Conservation (phyloP, 2,329 filamentous ascomycete species). For the Ophiosphaerella narmari region DNA sequence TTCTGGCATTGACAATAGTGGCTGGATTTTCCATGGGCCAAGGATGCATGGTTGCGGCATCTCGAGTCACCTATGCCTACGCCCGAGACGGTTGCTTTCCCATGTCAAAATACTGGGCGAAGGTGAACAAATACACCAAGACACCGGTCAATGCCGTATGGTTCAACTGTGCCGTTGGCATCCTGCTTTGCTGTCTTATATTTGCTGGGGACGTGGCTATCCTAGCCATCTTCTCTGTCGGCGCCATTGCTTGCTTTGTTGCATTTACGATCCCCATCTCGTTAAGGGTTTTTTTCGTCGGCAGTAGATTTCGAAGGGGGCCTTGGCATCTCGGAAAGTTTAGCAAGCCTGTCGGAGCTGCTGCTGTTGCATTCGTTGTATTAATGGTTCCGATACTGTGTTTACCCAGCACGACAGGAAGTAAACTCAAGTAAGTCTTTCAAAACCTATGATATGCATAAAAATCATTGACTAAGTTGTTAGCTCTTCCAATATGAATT, state of each 20-base stretch:
- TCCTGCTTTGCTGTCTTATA: slow-evolving; percentile 65
- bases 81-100: slow-evolving; percentile 74
- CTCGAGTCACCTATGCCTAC: slow-evolving; percentile 73
- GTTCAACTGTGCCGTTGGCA: slow-evolving; percentile 66
- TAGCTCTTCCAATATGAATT: slow-evolving; percentile 65
- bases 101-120: slow-evolving; percentile 61
- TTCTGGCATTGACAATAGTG: slow-evolving; percentile 69
- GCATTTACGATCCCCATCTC: slow-evolving; percentile 63
- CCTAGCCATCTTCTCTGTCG: slow-evolving; percentile 71
- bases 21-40: slow-evolving; percentile 75
- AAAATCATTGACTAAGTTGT: slow-evolving; percentile 12
- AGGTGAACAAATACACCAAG: slow-evolving; percentile 63
- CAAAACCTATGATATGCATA: background rate
- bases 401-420: slow-evolving; percentile 63
- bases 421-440: slow-evolving; percentile 54
- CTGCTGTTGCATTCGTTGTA: slow-evolving; percentile 63
- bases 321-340: slow-evolving; percentile 71
- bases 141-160: slow-evolving; percentile 74
- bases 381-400: slow-evolving; percentile 73
- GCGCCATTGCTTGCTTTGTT: slow-evolving; percentile 69
- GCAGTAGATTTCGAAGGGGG: slow-evolving; percentile 66
- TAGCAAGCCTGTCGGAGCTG: slow-evolving; percentile 60
- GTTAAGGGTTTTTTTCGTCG: slow-evolving; percentile 64
- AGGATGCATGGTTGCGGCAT: slow-evolving; percentile 71
- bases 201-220: slow-evolving; percentile 67